Evolutionary conservation across 352 stramenopile species (phyloP).

Genomic region (Globisporangium okanoganense): DNA sequence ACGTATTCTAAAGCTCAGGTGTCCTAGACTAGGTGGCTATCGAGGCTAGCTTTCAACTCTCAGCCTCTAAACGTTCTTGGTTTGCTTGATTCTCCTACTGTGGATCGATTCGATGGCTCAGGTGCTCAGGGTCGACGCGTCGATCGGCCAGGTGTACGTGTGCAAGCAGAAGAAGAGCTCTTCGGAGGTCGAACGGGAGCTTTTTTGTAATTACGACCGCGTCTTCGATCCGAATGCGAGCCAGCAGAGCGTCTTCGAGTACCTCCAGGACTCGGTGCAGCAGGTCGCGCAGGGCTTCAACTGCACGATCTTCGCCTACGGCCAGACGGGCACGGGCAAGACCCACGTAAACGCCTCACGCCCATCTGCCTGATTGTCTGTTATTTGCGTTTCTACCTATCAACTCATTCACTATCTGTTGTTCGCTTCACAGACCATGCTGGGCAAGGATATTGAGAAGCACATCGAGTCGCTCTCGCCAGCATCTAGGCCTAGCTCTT

Average conservation of each 20-base stretch:
- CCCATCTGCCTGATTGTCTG: too few species aligned
- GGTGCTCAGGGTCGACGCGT: constrained; percentile 31
- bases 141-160: constrained; percentile 33
- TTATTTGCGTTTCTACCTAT: too few species aligned
- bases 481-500: neutral
- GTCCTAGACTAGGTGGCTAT: neutral
- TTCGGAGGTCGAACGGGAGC: constrained; percentile 38
- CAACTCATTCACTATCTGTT: neutral
- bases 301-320: constrained; percentile 91
- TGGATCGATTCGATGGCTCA: neutral
- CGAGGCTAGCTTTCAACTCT: neutral
- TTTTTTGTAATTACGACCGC: constrained; percentile 64
- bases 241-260: constrained; percentile 76
- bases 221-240: constrained; percentile 56
- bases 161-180: constrained; percentile 50
- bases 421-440: too few species aligned
- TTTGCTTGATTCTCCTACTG: neutral
- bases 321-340: too few species aligned
- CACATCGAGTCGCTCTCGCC: constrained; percentile 20
- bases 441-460: constrained; percentile 54
- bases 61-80: neutral
- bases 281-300: constrained; percentile 87
- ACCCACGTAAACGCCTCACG: constrained; percentile 28
- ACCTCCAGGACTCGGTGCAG: constrained; percentile 62
- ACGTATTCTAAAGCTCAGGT: neutral